Evolutionary conservation across 2,329 filamentous ascomycete genomes (phyloP), one percentile per base, ranked within the genome.

Genomic region (Hymenoscyphus albidus): DNA sequence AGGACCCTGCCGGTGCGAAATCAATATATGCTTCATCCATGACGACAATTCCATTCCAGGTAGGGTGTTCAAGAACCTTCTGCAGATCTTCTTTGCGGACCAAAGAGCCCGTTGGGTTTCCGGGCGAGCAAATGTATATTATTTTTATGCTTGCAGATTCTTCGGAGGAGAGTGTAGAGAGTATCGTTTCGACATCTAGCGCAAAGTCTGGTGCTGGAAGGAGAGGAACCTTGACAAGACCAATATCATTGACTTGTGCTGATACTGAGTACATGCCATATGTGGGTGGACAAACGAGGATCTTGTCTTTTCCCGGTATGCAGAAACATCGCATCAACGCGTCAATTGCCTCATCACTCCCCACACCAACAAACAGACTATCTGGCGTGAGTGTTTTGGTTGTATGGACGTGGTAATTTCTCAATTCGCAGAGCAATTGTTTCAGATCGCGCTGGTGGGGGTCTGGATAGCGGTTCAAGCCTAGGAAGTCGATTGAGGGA

Each of bases 221-320:
- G 27, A 98, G 82, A 0, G 93, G 93, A n/a, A 98, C 88, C 75
- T 90, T 92, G 71, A 96, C 89, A 32, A 98, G 86, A 57, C 84
- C 84, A 22, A 99, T 83, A 74, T 98, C 95, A 80, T 99, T 99
- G 70, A 97, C 89, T 75, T 96, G 90, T 0, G 95, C 95, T 6
- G 92, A 96, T 18, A 99, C 95, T 58, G 87, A 83, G 81, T 99
- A 99, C 95, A 99, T 99, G 79, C 95, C 95, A 77, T 99, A 99
- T 0, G 95, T 99, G 0, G 95, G 95, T 18, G 95, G 95, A 75
- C 94, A 98, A 54, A 92, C 94, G 42, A 99, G 85, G 75, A 99
- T 96, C 75, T 91, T 92, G 79, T 99, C 95, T 70, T 83, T 84
- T 57, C 89, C 92, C 0, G 95, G 95, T 1, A 87, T 81, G 79